phyloP scores from a whole-genome alignment of 2,329 filamentous ascomycete species.

The Trichoderma afroharzianum region DNA sequence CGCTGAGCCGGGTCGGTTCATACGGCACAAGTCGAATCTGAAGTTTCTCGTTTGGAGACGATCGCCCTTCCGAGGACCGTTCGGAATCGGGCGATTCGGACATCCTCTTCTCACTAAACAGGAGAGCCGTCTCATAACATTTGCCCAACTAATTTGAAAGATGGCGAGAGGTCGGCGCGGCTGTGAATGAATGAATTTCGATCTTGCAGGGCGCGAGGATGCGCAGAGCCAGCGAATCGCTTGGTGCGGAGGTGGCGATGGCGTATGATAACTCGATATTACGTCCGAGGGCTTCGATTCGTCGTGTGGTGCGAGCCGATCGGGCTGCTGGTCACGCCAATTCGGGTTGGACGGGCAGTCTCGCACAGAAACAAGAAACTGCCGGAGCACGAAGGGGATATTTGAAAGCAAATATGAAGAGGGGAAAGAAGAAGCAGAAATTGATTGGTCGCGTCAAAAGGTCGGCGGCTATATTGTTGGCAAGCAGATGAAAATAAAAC shows the following conservation, averaged over 20 bases:
- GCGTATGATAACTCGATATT: background rate
- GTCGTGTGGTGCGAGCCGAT: background rate
- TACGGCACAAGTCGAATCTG: slow-evolving; percentile 40
- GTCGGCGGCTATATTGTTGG: slow-evolving; percentile 6
- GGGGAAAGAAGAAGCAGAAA: background rate
- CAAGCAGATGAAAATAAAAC: slow-evolving; percentile 8
- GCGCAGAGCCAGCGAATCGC: background rate
- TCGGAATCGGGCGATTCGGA: slow-evolving; percentile 30
- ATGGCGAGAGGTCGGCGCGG: background rate
- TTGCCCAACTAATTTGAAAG: background rate
- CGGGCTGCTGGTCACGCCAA: slow-evolving; percentile 5
- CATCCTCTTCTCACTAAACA: slow-evolving; percentile 32
- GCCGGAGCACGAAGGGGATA: background rate
- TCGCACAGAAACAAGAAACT: background rate
- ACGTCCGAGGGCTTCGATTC: slow-evolving; percentile 6
- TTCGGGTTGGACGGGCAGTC: background rate
- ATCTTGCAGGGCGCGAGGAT: background rate
- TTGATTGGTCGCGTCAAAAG: slow-evolving; percentile 3
- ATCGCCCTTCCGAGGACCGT: slow-evolving; percentile 26
- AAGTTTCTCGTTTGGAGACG: slow-evolving; percentile 24
- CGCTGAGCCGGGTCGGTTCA: slow-evolving; percentile 35
- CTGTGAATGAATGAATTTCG: background rate
- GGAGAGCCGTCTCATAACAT: slow-evolving; percentile 25
- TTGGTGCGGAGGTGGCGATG: slow-evolving; percentile 5
- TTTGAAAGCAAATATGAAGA: background rate